A percentile compares a stretch with the other conserved stretches of the same genome.
Conservation (phyloP, 176 grass and related monocot genomes). For the Oryza glaberrima region DNA sequence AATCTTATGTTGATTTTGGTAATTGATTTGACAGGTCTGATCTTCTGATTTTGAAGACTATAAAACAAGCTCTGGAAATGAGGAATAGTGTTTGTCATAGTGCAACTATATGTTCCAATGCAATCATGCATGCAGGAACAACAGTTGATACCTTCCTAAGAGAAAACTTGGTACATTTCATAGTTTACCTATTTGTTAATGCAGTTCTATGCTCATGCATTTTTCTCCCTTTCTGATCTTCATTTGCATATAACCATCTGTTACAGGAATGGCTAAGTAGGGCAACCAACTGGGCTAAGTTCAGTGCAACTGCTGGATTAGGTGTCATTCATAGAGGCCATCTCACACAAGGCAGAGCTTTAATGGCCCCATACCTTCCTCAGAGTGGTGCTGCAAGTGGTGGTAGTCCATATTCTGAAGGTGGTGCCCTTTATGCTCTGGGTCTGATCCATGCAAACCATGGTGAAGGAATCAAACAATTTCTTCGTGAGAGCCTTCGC, state of each 20-base stretch:
- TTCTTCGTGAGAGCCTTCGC: conserved; percentile 89
- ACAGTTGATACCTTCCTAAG: conserved; percentile 87
- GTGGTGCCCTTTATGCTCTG: conserved; percentile 94
- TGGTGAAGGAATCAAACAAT: conserved; percentile 99
- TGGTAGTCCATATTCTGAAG: conserved; percentile 98
- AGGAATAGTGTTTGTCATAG: conserved; percentile 90
- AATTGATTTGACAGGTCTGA: conserved; percentile 57
- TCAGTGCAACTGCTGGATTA: conserved; percentile 93
- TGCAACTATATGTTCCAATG: conserved; percentile 81
- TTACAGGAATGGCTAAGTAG: conserved; percentile 95
- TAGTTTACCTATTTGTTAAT: background rate
- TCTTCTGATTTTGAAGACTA: conserved; percentile 85
- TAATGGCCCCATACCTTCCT: conserved; percentile 99
- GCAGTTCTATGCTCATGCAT: background rate
- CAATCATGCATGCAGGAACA: conserved; percentile 94
- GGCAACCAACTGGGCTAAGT: conserved; percentile 99
- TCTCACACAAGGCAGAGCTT: conserved; percentile 90
- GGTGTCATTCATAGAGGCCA: conserved; percentile 99
- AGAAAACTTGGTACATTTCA: conserved; percentile 72
- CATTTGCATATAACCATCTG: conserved; percentile 38
- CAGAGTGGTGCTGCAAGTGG: conserved; percentile 91
- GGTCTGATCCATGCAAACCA: conserved; percentile 99
- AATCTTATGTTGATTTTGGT: conserved; percentile 3
- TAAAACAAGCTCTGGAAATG: conserved; percentile 84
- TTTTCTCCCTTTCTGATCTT: conserved; percentile 52